phyloP scores from a whole-genome alignment of 495 filamentous ascomycete species.

The Hypoxylon fuscum region DNA sequence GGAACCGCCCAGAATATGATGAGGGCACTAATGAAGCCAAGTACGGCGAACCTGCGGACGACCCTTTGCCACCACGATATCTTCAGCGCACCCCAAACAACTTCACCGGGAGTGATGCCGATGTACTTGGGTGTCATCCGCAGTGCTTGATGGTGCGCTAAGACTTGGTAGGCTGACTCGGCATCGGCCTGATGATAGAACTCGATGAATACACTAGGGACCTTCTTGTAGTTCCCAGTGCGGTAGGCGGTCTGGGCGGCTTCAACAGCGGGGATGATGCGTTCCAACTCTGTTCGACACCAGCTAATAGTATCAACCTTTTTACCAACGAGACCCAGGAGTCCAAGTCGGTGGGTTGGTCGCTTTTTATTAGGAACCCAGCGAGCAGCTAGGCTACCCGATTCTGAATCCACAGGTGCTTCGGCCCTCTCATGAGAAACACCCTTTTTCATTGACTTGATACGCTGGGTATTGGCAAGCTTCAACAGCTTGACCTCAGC shows the following conservation, averaged over 20 bases:
- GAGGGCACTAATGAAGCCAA: conserved; percentile 75
- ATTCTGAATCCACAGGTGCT: conserved; percentile 62
- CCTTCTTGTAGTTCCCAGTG: conserved; percentile 71
- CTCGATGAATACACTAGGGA: conserved; percentile 87
- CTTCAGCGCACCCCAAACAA: conserved; percentile 87
- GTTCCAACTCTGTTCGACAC: conserved; percentile 82
- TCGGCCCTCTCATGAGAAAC: conserved; percentile 60
- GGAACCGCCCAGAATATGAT: conserved; percentile 98
- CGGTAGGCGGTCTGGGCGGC: conserved; percentile 77
- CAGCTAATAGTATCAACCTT: conserved; percentile 97
- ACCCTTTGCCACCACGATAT: conserved; percentile 91
- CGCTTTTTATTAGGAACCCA: conserved; percentile 83
- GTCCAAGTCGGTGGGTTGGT: conserved; percentile 83
- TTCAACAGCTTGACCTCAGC: conserved; percentile 90
- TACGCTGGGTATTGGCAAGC: conserved; percentile 78
- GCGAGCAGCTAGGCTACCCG: conserved; percentile 80
- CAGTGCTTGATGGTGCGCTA: conserved; percentile 87
- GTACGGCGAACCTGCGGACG: conserved; percentile 72
- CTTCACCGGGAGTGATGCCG: conserved; percentile 82
- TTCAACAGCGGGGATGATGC: conserved; percentile 81
- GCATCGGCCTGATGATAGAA: conserved; percentile 83
- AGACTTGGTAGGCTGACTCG: conserved; percentile 83
- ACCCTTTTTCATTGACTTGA: conserved; percentile 79
- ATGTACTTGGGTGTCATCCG: conserved; percentile 94
- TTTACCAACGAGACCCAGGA: conserved; percentile 78